Base-by-base conservation (phyloP, 257 asterid species). In the Anisodus acutangulus region DNA sequence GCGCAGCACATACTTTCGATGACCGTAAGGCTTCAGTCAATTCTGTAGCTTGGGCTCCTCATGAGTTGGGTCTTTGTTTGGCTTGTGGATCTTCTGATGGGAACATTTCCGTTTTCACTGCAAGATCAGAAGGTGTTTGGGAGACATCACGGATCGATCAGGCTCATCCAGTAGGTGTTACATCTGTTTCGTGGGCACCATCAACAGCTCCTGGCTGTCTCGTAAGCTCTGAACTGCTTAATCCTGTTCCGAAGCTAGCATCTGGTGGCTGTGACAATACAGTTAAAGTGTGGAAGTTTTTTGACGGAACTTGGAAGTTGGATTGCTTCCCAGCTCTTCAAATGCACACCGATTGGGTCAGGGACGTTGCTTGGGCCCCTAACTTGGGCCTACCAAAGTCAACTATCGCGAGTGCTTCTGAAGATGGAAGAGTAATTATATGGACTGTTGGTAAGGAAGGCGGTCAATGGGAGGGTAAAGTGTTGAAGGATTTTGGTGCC, bases 61-160 rank as follows among this genome's bases (percentile, higher is more conserved):
- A 91, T 58, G 98, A 94, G 68, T 63, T 89, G 0, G 94, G 97
- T 63, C 93, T 92, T 37, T 88, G 90, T 86, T 88, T 94, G 66
- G 94, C 94, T 4, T 91, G 95, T 78, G 98, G 94, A 62, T 93
- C 98, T 17, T 93, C 95, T 2, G 95, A 94, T 8, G 97, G 97
- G 26, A 90, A 91, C 87, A 91, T 94, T 66, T 91, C 95, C 2
- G 85, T 94, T 83, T 88, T 87, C 78, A 85, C 91, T 13, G 93
- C 90, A 59, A 85, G 90, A 72, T 11, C 94, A 19, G 95, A 94
- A 12, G 95, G 92, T 64, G 86, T 87, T 79, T 94, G 98, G 98
- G 95, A 92, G 82, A 88, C 86, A 63, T 86, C 94, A 9, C 85
- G 84, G 41, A 94, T 94, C 39, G 95, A 89, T 58, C 97, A 91